Percentiles rank a stretch among this genome's conserved stretches.
phyloP scores from a whole-genome alignment of 257 asterid species.

The Fraxinus anomala region DNA sequence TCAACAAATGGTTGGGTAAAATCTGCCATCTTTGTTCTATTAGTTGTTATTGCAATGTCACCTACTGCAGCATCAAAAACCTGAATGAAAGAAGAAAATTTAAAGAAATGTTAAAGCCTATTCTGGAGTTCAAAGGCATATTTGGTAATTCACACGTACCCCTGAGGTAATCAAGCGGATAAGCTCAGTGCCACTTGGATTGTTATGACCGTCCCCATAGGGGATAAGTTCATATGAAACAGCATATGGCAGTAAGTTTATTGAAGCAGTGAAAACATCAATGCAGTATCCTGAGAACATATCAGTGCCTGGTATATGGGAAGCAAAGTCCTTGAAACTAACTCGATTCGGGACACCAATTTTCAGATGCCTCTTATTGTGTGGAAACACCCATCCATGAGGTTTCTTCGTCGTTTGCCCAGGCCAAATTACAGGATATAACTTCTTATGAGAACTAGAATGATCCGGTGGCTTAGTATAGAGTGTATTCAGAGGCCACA shows the following conservation, averaged over 20 bases:
- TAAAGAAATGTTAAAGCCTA: background rate
- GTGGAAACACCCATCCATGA: conserved; percentile 39
- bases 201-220: conserved; percentile 36
- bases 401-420: conserved; percentile 27
- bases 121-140: background rate
- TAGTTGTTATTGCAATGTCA: conserved; percentile 59
- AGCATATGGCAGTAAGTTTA: conserved; percentile 31
- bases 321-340: conserved; percentile 31
- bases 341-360: conserved; percentile 36
- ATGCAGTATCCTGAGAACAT: conserved; percentile 23
- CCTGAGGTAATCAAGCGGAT: background rate
- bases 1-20: conserved; percentile 67
- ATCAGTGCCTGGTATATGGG: conserved; percentile 31
- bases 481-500: conserved; percentile 27
- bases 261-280: conserved; percentile 18
- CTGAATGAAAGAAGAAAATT: conserved; percentile 25
- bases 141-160: background rate
- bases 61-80: conserved; percentile 61
- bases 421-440: conserved; percentile 31
- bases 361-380: conserved; percentile 24
- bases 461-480: conserved; percentile 22
- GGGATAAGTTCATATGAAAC: conserved; percentile 30
- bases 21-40: conserved; percentile 55
- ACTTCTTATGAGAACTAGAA: conserved; percentile 28
- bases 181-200: conserved; percentile 37